Base-by-base conservation (phyloP, 2,329 filamentous ascomycete species). In the Volutella citrinella region DNA sequence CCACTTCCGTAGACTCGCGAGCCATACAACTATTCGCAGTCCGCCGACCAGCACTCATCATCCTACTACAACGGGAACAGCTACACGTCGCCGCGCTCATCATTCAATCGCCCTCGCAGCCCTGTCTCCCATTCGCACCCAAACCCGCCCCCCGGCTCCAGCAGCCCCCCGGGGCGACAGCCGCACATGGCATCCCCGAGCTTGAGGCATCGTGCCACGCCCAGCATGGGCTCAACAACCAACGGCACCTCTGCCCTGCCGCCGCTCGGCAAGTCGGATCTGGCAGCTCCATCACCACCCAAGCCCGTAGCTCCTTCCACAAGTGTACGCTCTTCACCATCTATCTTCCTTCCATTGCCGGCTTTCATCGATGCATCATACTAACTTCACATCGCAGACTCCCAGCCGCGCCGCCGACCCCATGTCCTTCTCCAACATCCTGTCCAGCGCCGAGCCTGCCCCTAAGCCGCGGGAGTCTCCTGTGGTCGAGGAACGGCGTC, bases 391-490 rank as follows among this genome's bases (percentile, higher is more conserved):
- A 20, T 30, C 26, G 12, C 27, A 89, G 77, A 84, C 84, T 30
- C 78, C 84, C 3, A 80, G 78, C 48, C 81, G 89, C 59, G 74
- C 82, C 24, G 82, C 84, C 38, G 86, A 95, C 58, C 85, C 90
- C 33, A 96, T 96, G 90, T 93, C 90, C 6, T 93, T 97, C 56
- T 93, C 88, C 47, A 96, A 90, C 58, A 94, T 97, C 40, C 81
- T 97, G 26, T 91, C 88, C 5, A 89, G 79, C 48, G 75, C 85
- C 35, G 82, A 88, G 36, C 80, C 84, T 33, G 72, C 78, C 23
- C 68, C 72, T 4, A 72, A 72, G 41, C 70, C 74, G 36, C 43
- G 46, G 39, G 59, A 62, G 49, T 37, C 54, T 21, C 20, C 20
- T 12, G 20, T 22, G 20, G 20, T 22, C 15, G 40, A 41, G 27